phyloP scores from a whole-genome alignment of 345 rosid genomes.

The Nasturtium officinale region DNA sequence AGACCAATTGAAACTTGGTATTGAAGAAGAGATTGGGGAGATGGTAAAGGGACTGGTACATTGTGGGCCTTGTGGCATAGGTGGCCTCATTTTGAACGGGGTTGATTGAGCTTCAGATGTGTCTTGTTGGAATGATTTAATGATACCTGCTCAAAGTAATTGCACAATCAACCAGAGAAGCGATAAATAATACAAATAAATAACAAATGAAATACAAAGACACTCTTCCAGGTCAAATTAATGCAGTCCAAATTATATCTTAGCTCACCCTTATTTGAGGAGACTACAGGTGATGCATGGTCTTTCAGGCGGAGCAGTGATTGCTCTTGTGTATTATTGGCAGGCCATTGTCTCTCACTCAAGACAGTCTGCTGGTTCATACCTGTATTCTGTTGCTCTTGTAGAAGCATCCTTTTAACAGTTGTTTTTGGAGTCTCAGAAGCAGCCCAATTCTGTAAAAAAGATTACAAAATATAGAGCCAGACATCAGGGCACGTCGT shows the following conservation, averaged over 20 bases:
- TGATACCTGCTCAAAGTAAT: conserved; percentile 49
- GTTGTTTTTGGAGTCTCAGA: conserved; percentile 94
- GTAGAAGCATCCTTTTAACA: conserved; percentile 79
- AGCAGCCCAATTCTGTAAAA: conserved; percentile 77
- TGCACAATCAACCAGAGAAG: conserved; percentile 21
- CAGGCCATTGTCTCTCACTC: conserved; percentile 47
- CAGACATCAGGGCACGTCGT: conserved; percentile 6
- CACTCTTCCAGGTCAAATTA: conserved; percentile 13
- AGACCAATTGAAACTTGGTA: conserved; percentile 39
- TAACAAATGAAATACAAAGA: conserved; percentile 20
- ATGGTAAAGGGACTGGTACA: conserved; percentile 39
- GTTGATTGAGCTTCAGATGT: conserved; percentile 48
- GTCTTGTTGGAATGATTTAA: conserved; percentile 44
- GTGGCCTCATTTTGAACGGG: conserved; percentile 45
- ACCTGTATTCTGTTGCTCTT: conserved; percentile 55
- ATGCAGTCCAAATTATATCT: conserved; percentile 27
- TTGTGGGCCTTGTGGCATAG: conserved; percentile 38
- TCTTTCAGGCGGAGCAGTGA: conserved; percentile 48
- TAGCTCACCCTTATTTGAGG: conserved; percentile 58
- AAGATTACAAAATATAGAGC: conserved; percentile 24
- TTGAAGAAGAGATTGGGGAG: conserved; percentile 47
- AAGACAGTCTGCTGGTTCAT: conserved; percentile 44
- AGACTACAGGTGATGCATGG: conserved; percentile 49
- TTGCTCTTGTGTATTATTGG: conserved; percentile 40
- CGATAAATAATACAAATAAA: background rate